Base-by-base conservation (phyloP, 2,329 filamentous ascomycete genomes). In the Helicocarpus griseus region DNA sequence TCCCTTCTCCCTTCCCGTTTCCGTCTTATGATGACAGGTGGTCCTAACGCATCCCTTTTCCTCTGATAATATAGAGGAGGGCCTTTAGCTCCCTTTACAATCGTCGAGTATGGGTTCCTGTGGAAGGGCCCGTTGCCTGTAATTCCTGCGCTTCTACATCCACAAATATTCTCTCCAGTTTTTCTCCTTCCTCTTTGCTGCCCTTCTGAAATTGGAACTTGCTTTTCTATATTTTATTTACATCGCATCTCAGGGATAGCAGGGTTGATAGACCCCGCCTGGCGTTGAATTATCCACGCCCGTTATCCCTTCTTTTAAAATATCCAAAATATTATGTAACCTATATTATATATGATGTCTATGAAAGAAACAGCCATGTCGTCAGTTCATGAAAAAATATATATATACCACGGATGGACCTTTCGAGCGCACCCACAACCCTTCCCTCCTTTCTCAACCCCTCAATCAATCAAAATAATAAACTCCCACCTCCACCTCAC, bases 381-480 rank as follows among this genome's bases (percentile, higher is more conserved):
- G n/a, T n/a, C n/a, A n/a, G n/a, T n/a, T n/a, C n/a, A n/a, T n/a
- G n/a, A 35, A 6, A 35, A 35, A 33, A 3, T 33, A 14, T 35
- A n/a, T n/a, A n/a, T n/a, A n/a, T n/a, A n/a, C n/a, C n/a, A n/a
- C n/a, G n/a, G n/a, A n/a, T n/a, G n/a, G n/a, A n/a, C n/a, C n/a
- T n/a, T n/a, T n/a, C n/a, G n/a, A n/a, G n/a, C n/a, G n/a, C n/a
- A n/a, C n/a, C n/a, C n/a, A n/a, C n/a, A n/a, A n/a, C 29, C 31
- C 9, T 35, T 1, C 31, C 31, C 31, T 35, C 6, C 9, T 14
- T 14, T 11, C 9, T 14, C 29, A 3, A 35, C 31, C 3, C 31
- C 31, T 14, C 31, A 9, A 17, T 47, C 26, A 47, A 19, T 13
- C 31, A 53, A 54, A 53, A 48, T 54, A 50, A 48, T 55, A 57